Percentiles rank a stretch among this genome's conserved stretches.
Evolutionary conservation across 2,329 filamentous ascomycete genomes (phyloP).

Genomic region (Diaporthe australafricana): DNA sequence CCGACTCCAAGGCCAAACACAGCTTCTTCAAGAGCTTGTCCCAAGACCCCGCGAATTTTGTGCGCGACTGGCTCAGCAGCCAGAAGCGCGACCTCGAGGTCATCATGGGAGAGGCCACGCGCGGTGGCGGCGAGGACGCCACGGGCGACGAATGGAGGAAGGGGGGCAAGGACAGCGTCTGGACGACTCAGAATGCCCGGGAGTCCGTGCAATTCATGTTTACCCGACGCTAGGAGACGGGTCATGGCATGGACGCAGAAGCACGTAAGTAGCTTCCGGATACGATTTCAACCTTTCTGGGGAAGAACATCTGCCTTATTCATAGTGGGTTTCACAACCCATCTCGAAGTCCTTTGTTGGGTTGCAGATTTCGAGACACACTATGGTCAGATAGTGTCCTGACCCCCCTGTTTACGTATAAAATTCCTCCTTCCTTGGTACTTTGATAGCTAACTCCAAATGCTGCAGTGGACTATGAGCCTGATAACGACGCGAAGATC

Average conservation of each 20-base stretch:
- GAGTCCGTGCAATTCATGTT: constrained; percentile 74
- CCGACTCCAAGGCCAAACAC: constrained; percentile 89
- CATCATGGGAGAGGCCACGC: constrained; percentile 83
- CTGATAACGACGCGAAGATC: not conserved
- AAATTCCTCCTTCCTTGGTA: too few species aligned
- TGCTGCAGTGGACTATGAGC: too few species aligned
- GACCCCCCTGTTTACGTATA: too few species aligned
- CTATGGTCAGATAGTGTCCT: too few species aligned
- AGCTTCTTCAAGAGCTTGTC: constrained; percentile 84
- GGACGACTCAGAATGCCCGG: constrained; percentile 67
- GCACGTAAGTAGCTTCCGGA: too few species aligned
- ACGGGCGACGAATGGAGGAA: constrained; percentile 77
- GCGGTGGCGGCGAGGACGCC: constrained; percentile 68
- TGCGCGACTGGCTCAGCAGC: constrained; percentile 88
- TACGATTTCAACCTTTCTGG: too few species aligned
- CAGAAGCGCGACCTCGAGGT: constrained; percentile 93
- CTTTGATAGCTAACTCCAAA: too few species aligned
- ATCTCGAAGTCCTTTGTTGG: too few species aligned
- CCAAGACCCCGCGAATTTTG: constrained; percentile 85
- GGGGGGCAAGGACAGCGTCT: constrained; percentile 65
- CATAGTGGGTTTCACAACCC: too few species aligned
- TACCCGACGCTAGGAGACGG: constrained; percentile 24
- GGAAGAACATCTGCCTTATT: too few species aligned
- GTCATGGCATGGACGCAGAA: not conserved
- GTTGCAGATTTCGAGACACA: too few species aligned